These are phyloP conservation scores for Hyaloperonospora brassicae DNA, from an alignment of 352 stramenopile species.

Conservation along the genomic window DNA sequence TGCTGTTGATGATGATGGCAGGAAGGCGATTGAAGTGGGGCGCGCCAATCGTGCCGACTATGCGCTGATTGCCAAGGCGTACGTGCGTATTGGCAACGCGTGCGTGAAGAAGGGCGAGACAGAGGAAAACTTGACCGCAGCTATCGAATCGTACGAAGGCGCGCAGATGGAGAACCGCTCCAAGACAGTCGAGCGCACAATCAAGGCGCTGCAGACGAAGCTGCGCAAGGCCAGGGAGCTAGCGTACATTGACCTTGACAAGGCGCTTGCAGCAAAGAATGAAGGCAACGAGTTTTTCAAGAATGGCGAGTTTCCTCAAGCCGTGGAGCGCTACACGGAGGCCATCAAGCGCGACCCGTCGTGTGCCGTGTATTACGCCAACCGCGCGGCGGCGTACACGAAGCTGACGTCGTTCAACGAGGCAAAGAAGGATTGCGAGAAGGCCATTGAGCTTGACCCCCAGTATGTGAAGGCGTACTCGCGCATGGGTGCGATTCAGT, in stretches of 20 bases:
- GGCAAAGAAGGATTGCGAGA: conserved; percentile 92
- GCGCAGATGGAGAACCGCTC: conserved; percentile 84
- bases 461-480: conserved; percentile 99
- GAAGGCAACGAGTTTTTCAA: conserved; percentile 98
- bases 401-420: conserved; percentile 96
- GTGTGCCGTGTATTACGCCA: conserved; percentile 97
- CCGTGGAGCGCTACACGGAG: conserved; percentile 93
- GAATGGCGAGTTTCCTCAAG: conserved; percentile 89
- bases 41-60: conserved; percentile 92
- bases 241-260: conserved; percentile 95
- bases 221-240: conserved; percentile 92
- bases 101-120: conserved; percentile 92
- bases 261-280: conserved; percentile 96
- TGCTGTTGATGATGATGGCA: conserved; percentile 14
- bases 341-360: conserved; percentile 97
- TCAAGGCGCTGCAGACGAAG: conserved; percentile 92
- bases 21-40: conserved; percentile 93
- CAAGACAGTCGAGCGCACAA: conserved; percentile 91
- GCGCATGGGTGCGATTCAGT: conserved; percentile 98
- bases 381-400: conserved; percentile 95
- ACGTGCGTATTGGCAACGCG: conserved; percentile 93
- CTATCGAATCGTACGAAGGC: conserved; percentile 84
- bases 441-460: conserved; percentile 95
- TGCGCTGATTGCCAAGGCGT: conserved; percentile 93
- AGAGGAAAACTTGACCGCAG: conserved; percentile 76